These are phyloP conservation scores for Vitis hybrid DNA, from an alignment of 177 flowering plant genomes.

Conservation along the genomic window DNA sequence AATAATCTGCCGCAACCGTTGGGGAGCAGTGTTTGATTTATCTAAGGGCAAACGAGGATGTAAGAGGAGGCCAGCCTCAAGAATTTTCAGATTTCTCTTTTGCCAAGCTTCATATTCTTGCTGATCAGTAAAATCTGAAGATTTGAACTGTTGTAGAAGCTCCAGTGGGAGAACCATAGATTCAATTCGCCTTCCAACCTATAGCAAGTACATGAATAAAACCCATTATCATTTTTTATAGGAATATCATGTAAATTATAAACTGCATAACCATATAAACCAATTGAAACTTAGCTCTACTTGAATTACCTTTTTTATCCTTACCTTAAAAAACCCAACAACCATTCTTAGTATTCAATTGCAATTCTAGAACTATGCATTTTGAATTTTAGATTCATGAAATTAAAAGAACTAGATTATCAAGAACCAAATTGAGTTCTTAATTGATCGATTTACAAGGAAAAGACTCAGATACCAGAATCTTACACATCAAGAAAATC, in stretches of 20 bases:
- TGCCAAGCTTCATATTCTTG: conserved; percentile 49
- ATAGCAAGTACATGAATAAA: conserved; percentile 1
- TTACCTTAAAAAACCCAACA: neutral
- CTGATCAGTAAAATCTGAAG: conserved; percentile 44
- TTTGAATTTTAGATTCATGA: neutral
- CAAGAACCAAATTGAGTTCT: no score
- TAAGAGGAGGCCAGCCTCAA: conserved; percentile 51
- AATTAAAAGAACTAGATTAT: no score
- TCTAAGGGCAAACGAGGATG: conserved; percentile 42
- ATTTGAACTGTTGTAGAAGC: conserved; percentile 47
- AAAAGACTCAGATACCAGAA: no score
- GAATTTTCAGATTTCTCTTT: conserved; percentile 39
- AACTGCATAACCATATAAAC: neutral
- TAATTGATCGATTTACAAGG: no score
- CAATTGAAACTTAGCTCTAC: neutral
- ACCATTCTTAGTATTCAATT: neutral
- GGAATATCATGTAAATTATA: no score
- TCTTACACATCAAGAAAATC: neutral
- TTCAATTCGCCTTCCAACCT: conserved; percentile 51
- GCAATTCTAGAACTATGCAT: neutral
- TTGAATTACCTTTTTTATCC: neutral
- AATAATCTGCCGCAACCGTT: conserved; percentile 36
- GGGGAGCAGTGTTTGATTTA: conserved; percentile 33
- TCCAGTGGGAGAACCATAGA: conserved; percentile 48
- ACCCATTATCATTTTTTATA: neutral